These are phyloP conservation scores for Hypoxylon subgilvum DNA, from an alignment of 495 filamentous ascomycete genomes.

Conservation along the genomic window DNA sequence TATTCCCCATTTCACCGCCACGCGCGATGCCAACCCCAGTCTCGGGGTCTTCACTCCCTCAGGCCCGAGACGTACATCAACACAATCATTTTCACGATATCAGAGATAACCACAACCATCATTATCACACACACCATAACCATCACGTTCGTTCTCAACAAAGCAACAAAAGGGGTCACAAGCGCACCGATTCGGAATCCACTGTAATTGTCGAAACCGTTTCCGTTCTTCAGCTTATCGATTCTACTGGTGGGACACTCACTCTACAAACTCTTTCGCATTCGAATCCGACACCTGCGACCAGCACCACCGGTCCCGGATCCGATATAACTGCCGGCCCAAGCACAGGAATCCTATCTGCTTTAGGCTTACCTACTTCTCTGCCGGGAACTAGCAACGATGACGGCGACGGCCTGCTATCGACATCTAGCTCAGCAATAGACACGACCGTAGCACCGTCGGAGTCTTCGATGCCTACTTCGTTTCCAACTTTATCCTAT, in stretches of 20 bases:
- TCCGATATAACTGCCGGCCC: slow-evolving; percentile 14
- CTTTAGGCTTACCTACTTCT: slow-evolving; percentile 12
- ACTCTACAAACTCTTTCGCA: slow-evolving; percentile 45
- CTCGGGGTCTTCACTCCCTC: slow-evolving; percentile 61
- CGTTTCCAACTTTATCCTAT: slow-evolving; percentile 43
- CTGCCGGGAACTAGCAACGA: slow-evolving; percentile 25
- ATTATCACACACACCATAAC: slow-evolving; percentile 38
- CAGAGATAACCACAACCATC: slow-evolving; percentile 42
- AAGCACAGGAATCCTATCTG: slow-evolving; percentile 17
- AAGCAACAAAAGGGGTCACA: slow-evolving; percentile 42
- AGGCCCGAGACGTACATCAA: slow-evolving; percentile 53
- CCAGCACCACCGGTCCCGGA: slow-evolving; percentile 7
- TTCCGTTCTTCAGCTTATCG: slow-evolving; percentile 57
- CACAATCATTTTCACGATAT: slow-evolving; percentile 43
- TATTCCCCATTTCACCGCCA: slow-evolving; percentile 47
- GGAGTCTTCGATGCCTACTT: slow-evolving; percentile 45
- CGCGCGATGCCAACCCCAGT: slow-evolving; percentile 57
- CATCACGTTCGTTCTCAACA: slow-evolving; percentile 48
- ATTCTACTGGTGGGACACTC: slow-evolving; percentile 51
- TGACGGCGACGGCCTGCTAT: slow-evolving; percentile 30
- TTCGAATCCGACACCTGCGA: slow-evolving; percentile 26
- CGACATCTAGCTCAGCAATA: slow-evolving; percentile 35
- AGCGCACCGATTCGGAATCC: slow-evolving; percentile 36
- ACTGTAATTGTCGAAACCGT: slow-evolving; percentile 56
- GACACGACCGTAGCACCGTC: slow-evolving; percentile 43